These are phyloP conservation scores for Penicillium mononematosum DNA, from an alignment of 495 filamentous ascomycete genomes.

Conservation along the genomic window DNA sequence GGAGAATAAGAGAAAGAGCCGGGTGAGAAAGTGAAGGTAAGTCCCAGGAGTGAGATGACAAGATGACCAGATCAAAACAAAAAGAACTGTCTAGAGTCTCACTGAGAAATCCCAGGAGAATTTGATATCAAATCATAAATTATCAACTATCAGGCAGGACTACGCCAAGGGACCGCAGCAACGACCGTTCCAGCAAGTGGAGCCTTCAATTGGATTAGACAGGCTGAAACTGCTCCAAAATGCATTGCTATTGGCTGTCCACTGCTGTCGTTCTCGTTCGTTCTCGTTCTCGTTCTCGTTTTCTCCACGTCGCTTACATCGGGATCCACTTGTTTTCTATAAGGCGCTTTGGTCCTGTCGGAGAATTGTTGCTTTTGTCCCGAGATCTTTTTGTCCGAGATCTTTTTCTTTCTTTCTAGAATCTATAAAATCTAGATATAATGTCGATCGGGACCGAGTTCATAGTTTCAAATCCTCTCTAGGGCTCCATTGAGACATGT, in stretches of 20 bases:
- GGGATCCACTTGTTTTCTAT: constrained; percentile 9
- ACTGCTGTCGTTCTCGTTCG: constrained; percentile 17
- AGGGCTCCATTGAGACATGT: not conserved
- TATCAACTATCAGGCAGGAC: not conserved
- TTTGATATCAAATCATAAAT: not conserved
- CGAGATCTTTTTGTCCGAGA: not conserved
- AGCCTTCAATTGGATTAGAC: not conserved
- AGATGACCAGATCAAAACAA: not conserved
- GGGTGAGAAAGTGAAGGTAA: not conserved
- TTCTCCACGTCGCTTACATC: constrained; percentile 15
- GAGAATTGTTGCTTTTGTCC: not conserved
- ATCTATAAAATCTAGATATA: not conserved
- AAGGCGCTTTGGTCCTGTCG: constrained; percentile 2
- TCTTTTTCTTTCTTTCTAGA: not conserved
- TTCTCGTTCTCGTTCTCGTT: constrained; percentile 30
- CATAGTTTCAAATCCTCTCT: not conserved
- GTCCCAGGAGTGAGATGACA: not conserved
- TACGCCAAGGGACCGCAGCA: not conserved
- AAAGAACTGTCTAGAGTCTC: not conserved
- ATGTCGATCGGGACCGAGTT: not conserved
- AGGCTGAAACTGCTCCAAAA: constrained; percentile 7
- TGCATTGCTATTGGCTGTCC: constrained; percentile 25
- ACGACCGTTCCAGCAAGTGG: not conserved
- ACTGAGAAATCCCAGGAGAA: no score
- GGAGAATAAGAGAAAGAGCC: not conserved